Evolutionary conservation across 2,329 filamentous ascomycete species (phyloP), one percentile per base, ranked within the genome.

Genomic region (Pseudocercospora crystallina): DNA sequence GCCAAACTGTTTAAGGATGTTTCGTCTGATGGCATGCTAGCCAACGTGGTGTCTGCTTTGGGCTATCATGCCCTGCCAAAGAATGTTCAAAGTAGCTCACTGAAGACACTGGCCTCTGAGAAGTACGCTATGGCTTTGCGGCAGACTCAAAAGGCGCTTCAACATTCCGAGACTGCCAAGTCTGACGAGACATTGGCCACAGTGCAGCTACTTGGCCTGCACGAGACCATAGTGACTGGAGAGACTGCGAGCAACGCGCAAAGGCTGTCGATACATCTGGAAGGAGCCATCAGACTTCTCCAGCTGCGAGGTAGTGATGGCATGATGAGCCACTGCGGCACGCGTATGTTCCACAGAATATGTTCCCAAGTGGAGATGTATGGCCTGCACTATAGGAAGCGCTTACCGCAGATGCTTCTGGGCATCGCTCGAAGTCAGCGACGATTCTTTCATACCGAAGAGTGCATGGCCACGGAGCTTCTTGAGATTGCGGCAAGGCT

Each of bases 141-240:
- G 17, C 37, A 46, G 20, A 51, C 48, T 10, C 42, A 46, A 15
- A 35, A 31, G 11, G 48, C 48, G 5, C 20, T 51, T 5, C 48
- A 46, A 20, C 30, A 51, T 31, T 36, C 36, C 8, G 31, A 33
- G 8, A 3, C 12, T 17, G 48, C 48, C n/a, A 41, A 35, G 31
- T 46, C 42, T 8, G 48, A 51, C 20, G 48, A 51, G 14, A 45
- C 48, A 2, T 20, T 51, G 30, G 48, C 48, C 8, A 51, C 48
- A 10, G 48, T 51, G 4, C 37, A 46, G 8, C 43, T 51, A 2
- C 48, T 51, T 8, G 48, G 42, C 13, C 9, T 51, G 26, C 36
- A 51, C 36, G 48, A 51, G 43, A 33, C 46, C 10, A 43, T 51
- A 8, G 43, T 26, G 5, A n/a, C 39, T 11, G 42, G 46, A 5